These are phyloP conservation scores for Aureococcus anophagefferens DNA, from an alignment of 108 stramenopile species.

Conservation along the genomic window DNA sequence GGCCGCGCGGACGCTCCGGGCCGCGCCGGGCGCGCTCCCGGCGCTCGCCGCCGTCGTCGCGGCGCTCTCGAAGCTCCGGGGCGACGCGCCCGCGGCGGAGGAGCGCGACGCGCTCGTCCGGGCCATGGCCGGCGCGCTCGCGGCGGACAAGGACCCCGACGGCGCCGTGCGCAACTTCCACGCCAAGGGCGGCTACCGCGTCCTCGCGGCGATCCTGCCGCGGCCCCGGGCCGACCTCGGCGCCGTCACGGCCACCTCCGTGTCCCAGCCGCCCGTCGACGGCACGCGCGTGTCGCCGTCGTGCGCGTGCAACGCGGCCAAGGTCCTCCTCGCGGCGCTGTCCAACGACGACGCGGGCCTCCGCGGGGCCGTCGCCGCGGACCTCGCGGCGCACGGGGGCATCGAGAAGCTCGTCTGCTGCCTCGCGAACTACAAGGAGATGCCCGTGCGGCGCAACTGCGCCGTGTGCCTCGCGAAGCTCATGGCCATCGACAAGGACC, in stretches of 20 bases:
- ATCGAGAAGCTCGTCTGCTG: constrained; percentile 3
- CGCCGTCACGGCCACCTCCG: not conserved
- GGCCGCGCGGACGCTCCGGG: not conserved
- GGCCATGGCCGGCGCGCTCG: not conserved
- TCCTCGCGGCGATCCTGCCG: not conserved
- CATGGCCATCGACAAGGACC: not conserved
- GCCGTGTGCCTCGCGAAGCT: constrained; percentile 5
- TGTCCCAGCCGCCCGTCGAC: not conserved
- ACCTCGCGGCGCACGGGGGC: not conserved
- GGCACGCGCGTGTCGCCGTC: not conserved
- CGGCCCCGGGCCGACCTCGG: not conserved
- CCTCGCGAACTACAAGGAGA: constrained; percentile 9
- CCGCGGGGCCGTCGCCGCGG: not conserved
- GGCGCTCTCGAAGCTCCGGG: not conserved
- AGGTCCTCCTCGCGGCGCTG: not conserved
- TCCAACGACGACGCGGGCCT: not conserved
- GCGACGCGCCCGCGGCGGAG: not conserved
- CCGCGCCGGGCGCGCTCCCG: not conserved
- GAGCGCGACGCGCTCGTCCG: not conserved
- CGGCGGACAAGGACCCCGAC: not conserved
- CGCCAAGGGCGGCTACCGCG: not conserved
- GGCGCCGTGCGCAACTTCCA: not conserved
- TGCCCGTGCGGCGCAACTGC: constrained; percentile 1
- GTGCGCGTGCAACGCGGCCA: not conserved
- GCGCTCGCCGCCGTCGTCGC: not conserved